Conservation (phyloP, 306 rosid species). For the Sicyos edulis region DNA sequence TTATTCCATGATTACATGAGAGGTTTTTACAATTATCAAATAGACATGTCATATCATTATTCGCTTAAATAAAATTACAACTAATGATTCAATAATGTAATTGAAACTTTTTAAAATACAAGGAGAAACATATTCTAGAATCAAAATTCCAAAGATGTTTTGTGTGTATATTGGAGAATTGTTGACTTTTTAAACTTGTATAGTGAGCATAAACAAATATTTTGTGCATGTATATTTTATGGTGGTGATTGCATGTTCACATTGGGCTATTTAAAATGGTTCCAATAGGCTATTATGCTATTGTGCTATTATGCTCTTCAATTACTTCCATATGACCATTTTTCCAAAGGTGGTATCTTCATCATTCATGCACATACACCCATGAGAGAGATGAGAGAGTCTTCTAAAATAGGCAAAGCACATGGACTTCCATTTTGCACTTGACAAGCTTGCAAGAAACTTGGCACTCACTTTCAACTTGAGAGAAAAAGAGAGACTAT, state of each 20-base stretch:
- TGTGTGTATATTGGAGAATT: no score
- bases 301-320: background rate
- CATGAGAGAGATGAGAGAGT: background rate
- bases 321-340: background rate
- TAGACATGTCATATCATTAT: no score
- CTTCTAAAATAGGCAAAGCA: background rate
- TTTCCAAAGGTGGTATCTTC: background rate
- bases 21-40: no score
- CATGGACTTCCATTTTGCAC: background rate
- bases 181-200: no score
- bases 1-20: no score
- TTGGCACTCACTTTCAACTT: background rate
- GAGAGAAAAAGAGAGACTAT: background rate
- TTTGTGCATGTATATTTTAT: background rate
- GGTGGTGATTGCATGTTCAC: conserved; percentile 17
- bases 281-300: background rate
- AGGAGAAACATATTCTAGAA: no score
- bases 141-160: no score
- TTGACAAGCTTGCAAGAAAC: background rate
- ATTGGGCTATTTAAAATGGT: background rate
- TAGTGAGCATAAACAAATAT: background rate
- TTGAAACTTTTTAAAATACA: no score
- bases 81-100: no score
- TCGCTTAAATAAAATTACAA: no score
- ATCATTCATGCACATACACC: conserved; percentile 6